Conservation (phyloP, 306 rosid genomes). For the Malus sieversii region DNA sequence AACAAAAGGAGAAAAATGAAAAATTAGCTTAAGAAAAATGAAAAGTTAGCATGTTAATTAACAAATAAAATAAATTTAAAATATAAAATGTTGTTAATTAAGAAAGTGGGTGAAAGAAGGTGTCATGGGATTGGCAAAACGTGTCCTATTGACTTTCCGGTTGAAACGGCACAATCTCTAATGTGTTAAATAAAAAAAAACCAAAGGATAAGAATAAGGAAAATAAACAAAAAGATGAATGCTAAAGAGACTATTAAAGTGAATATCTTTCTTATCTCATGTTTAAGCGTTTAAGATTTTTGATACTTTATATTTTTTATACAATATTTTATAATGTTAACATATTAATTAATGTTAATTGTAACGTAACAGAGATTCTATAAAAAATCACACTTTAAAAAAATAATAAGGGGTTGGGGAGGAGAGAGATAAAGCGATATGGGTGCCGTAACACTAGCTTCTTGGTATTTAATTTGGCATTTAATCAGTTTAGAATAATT, state of each 20-base stretch:
- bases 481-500: background rate
- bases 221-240: background rate
- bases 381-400: too few relatives aligned
- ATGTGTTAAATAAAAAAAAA: background rate
- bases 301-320: too few relatives aligned
- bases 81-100: too few relatives aligned
- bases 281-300: too few relatives aligned
- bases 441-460: slow-evolving; percentile 5
- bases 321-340: too few relatives aligned
- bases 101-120: background rate
- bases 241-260: too few relatives aligned
- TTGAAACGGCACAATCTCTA: slow-evolving; percentile 7
- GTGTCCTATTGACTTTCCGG: slow-evolving; percentile 6
- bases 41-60: background rate
- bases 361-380: fast-evolving
- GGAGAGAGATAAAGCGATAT: background rate
- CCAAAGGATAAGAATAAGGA: background rate
- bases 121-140: slow-evolving; percentile 7
- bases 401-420: background rate
- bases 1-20: background rate
- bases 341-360: too few relatives aligned
- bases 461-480: background rate
- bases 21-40: background rate
- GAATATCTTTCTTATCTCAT: too few relatives aligned
- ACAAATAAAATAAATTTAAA: background rate